A percentile compares a stretch with the other conserved stretches of the same genome.
phyloP scores from a whole-genome alignment of 2,329 filamentous ascomycete species.

The Botrytis byssoidea region DNA sequence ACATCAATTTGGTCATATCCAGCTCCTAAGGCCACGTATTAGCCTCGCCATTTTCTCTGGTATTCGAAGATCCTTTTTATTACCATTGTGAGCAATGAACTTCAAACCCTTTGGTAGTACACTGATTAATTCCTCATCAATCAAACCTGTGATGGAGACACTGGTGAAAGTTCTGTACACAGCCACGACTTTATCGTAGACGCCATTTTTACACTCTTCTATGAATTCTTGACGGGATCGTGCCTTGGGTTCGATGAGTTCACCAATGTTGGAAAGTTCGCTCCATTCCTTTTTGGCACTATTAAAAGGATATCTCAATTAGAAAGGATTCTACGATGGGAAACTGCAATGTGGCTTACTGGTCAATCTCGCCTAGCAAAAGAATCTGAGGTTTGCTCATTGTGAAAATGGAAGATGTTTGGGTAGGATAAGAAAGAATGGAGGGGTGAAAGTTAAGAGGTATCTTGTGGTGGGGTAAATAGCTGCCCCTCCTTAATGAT shows the following conservation, averaged over 20 bases:
- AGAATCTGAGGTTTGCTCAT: constrained; percentile 57
- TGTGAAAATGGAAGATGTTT: constrained; percentile 16
- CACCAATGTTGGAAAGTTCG: constrained; percentile 59
- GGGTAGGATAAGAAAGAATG: not conserved
- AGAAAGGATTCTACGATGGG: not conserved
- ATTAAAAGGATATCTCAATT: constrained; percentile 19
- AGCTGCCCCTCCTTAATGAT: constrained; percentile 31
- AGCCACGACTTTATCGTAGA: constrained; percentile 62
- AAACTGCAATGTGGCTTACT: constrained; percentile 49
- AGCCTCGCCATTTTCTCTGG: not conserved
- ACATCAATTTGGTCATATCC: constrained; percentile 85
- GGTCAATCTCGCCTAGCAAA: constrained; percentile 60
- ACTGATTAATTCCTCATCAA: constrained; percentile 69
- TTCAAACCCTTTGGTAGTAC: constrained; percentile 53
- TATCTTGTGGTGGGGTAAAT: constrained; percentile 30
- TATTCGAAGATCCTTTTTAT: constrained; percentile 27
- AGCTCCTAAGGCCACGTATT: constrained; percentile 53
- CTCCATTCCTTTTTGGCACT: constrained; percentile 67
- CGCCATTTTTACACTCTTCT: constrained; percentile 62
- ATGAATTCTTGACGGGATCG: constrained; percentile 66
- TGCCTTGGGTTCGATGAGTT: constrained; percentile 62
- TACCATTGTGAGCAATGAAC: constrained; percentile 62
- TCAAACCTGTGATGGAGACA: constrained; percentile 60
- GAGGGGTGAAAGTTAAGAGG: constrained; percentile 6
- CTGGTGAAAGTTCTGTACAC: constrained; percentile 72